Evolutionary conservation across 306 rosid species (phyloP), one percentile per base, ranked within the genome.

Genomic region (Leucaena leucocephala): DNA sequence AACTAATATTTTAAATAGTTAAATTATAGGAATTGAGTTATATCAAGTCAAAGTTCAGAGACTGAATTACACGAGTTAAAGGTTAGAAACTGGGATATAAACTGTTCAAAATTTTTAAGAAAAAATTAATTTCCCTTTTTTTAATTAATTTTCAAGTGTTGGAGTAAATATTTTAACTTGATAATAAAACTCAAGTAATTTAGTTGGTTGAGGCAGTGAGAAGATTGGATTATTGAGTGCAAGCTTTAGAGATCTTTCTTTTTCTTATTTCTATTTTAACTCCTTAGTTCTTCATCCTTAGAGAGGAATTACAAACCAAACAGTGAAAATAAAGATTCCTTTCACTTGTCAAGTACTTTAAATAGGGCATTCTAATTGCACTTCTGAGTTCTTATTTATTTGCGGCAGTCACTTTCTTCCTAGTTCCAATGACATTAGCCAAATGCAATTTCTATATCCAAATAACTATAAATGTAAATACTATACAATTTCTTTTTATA

Each of bases 361-460:
- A 86, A 86, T 81, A 81, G 89, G 78, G 79, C 80, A 82, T 88
- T 75, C 76, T 54, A 78, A 63, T 82, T 76, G 67, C 77, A 65
- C 91, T 82, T 74, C 75, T 72, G 78, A 71, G 83, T 82, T 89
- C 81, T 76, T 86, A 75, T 84, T 92, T 85, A 86, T 69, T 84
- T 84, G 82, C 89, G 81, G 80, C 87, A 87, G 88, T 90, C 94
- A 79, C 80, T 90, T 81, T 87, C 91, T 65, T 81, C 71, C 90
- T 80, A 85, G 90, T 91, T 76, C 91, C 92, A 82, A 88, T 63
- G 78, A 82, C 77, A 82, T 46, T 82, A 22, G 82, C 79, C 82
- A 78, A 66, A 84, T 85, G 81, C 80, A 76, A 83, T 80, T 69
- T 84, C 52, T 76, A 66, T 44, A 43, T 44, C 43, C 66, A 67